phyloP scores from a whole-genome alignment of 2,329 filamentous ascomycete species.

The Diaporthe citri region DNA sequence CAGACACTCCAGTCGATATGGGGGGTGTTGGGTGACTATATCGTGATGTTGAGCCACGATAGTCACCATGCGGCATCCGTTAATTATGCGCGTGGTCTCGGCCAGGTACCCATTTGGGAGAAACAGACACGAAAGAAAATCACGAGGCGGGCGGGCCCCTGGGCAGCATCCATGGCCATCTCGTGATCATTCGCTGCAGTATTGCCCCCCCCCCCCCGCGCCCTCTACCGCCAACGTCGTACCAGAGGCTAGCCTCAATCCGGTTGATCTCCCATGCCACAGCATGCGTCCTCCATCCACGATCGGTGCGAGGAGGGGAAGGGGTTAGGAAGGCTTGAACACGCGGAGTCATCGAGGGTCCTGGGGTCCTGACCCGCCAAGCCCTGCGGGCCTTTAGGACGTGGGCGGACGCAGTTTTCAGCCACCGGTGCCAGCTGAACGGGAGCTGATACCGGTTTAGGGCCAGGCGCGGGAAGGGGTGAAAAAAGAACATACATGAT shows the following conservation, averaged over 20 bases:
- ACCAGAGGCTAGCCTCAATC: not conserved
- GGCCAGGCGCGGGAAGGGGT: not conserved
- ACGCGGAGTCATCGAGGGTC: not conserved
- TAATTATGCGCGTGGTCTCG: slow-evolving; percentile 1
- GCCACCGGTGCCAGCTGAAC: slow-evolving; percentile 25
- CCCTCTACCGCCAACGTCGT: not conserved
- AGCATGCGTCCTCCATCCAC: slow-evolving; percentile 12
- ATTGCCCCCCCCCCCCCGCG: not conserved
- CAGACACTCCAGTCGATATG: slow-evolving; percentile 22
- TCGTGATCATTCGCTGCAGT: slow-evolving; percentile 8
- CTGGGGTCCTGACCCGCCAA: slow-evolving; percentile 9
- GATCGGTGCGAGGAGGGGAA: slow-evolving; percentile 13
- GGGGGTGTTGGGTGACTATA: not conserved
- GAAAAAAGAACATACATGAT: not conserved
- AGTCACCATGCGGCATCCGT: not conserved
- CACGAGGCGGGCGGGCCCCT: not conserved
- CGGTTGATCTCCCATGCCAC: slow-evolving; percentile 9
- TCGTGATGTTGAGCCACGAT: not conserved
- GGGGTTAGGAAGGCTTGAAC: not conserved
- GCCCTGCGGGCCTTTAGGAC: slow-evolving; percentile 13
- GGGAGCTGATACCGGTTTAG: slow-evolving; percentile 22
- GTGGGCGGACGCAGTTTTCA: slow-evolving; percentile 23
- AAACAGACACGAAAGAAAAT: not conserved
- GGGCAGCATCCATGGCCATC: not conserved
- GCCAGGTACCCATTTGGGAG: not conserved